Conservation (phyloP, 495 filamentous ascomycete genomes). For the Oleoguttula mirabilis region DNA sequence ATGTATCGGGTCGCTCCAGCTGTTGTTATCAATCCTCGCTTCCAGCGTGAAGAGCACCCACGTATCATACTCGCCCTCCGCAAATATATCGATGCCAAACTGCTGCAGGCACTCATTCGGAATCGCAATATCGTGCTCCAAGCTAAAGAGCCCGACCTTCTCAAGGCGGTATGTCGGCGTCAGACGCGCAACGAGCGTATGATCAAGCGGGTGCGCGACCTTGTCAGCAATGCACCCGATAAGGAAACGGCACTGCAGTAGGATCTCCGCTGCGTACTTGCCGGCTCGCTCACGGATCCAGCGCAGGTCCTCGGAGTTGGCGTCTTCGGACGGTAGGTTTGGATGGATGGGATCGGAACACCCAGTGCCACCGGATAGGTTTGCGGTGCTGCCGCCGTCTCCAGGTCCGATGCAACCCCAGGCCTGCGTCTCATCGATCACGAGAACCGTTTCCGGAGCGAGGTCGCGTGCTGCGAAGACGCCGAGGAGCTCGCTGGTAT, state of each 20-base stretch:
- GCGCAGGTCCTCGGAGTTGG: constrained; percentile 2
- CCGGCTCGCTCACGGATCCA: constrained; percentile 14
- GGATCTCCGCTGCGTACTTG: neutral
- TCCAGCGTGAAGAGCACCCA: constrained; percentile 15
- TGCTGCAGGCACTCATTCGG: constrained; percentile 6
- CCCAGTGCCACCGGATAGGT: constrained; percentile 7
- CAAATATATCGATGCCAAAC: constrained; percentile 20
- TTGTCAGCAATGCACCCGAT: neutral
- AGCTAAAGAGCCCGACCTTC: neutral
- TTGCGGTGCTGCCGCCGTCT: neutral
- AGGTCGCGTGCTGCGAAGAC: constrained; percentile 12
- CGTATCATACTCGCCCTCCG: constrained; percentile 14
- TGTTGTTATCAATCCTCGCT: constrained; percentile 14
- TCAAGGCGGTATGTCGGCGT: constrained; percentile 12
- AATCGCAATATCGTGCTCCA: constrained; percentile 9
- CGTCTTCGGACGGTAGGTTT: constrained; percentile 1
- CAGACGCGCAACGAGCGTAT: constrained; percentile 10
- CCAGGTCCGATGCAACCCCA: constrained; percentile 17
- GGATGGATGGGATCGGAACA: constrained; percentile 13
- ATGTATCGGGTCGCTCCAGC: constrained; percentile 2
- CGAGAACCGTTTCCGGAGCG: neutral
- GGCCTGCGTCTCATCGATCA: constrained; percentile 3
- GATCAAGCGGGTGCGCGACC: constrained; percentile 13
- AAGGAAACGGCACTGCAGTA: constrained; percentile 6
- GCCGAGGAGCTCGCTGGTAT: constrained; percentile 10